These are phyloP conservation scores for Suillus sp. DNA, from an alignment of 768 basidiomycete species.

Conservation along the genomic window DNA sequence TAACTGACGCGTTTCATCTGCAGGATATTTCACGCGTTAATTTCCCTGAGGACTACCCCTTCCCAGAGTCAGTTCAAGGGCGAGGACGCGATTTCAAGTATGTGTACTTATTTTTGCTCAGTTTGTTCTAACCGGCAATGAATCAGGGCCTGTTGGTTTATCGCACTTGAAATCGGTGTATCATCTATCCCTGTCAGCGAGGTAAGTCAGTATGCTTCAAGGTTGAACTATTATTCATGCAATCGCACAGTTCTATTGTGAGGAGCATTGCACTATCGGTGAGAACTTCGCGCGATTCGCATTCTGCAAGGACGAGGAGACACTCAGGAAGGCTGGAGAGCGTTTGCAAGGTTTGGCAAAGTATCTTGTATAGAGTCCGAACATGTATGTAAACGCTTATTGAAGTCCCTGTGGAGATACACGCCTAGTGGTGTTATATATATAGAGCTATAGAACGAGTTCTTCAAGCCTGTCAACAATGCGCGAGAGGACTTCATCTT, in stretches of 20 bases:
- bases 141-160: constrained; percentile 89
- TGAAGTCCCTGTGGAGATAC: neutral
- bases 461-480: constrained; percentile 57
- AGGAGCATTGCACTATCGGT: constrained; percentile 82
- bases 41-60: constrained; percentile 84
- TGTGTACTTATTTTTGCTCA: constrained; percentile 18
- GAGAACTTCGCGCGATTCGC: constrained; percentile 88
- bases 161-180: constrained; percentile 86
- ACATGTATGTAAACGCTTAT: neutral
- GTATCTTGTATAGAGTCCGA: constrained; percentile 44
- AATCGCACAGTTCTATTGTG: constrained; percentile 79
- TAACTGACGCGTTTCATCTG: neutral
- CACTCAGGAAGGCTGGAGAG: constrained; percentile 78
- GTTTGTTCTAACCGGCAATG: constrained; percentile 17
- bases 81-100: constrained; percentile 88
- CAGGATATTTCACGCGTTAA: constrained; percentile 78
- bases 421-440: neutral
- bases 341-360: constrained; percentile 76
- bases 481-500: constrained; percentile 64
- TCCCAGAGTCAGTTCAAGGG: constrained; percentile 73
- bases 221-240: constrained; percentile 10
- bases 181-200: constrained; percentile 96
- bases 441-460: neutral
- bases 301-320: constrained; percentile 94
- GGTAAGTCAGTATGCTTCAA: constrained; percentile 45